These are phyloP conservation scores for Xylaria sp. DNA, from an alignment of 2,329 filamentous ascomycete genomes.

Conservation along the genomic window DNA sequence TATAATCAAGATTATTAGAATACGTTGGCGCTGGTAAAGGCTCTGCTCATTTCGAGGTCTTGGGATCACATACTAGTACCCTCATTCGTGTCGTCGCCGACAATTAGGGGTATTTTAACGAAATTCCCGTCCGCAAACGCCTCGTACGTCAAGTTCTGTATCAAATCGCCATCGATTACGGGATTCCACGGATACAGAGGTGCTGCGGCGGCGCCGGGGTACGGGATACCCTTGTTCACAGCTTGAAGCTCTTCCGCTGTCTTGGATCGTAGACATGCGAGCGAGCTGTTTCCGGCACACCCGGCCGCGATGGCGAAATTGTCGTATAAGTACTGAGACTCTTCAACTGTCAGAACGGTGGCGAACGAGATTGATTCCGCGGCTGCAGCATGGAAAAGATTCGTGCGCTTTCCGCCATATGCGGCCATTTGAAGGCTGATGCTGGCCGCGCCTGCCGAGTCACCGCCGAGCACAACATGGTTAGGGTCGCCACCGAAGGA, in stretches of 20 bases:
- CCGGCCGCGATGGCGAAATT: slow-evolving; percentile 52
- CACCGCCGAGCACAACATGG: slow-evolving; percentile 72
- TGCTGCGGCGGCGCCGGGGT: slow-evolving; percentile 41
- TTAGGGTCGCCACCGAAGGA: slow-evolving; percentile 72
- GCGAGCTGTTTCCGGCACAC: slow-evolving; percentile 46
- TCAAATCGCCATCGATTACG: slow-evolving; percentile 59
- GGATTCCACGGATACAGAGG: slow-evolving; percentile 62
- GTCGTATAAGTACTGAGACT: slow-evolving; percentile 60
- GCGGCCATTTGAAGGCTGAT: slow-evolving; percentile 68
- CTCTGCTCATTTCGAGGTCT: neutral
- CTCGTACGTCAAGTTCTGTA: slow-evolving; percentile 56
- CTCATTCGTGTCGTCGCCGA: slow-evolving; percentile 67
- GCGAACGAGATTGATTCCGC: slow-evolving; percentile 60
- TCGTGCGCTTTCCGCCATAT: slow-evolving; percentile 54
- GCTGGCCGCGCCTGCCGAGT: slow-evolving; percentile 70
- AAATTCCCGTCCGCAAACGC: slow-evolving; percentile 56
- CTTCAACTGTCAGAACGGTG: slow-evolving; percentile 50
- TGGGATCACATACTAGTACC: slow-evolving; percentile 52
- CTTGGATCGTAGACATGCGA: slow-evolving; percentile 54
- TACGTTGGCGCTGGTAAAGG: neutral
- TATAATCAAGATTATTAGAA: neutral
- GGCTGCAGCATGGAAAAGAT: slow-evolving; percentile 57
- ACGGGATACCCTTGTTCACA: slow-evolving; percentile 49
- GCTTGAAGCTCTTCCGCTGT: slow-evolving; percentile 49
- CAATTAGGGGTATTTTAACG: slow-evolving; percentile 59